These are phyloP conservation scores for Solanum gracilifrons DNA, from an alignment of 257 asterid species.

Conservation along the genomic window DNA sequence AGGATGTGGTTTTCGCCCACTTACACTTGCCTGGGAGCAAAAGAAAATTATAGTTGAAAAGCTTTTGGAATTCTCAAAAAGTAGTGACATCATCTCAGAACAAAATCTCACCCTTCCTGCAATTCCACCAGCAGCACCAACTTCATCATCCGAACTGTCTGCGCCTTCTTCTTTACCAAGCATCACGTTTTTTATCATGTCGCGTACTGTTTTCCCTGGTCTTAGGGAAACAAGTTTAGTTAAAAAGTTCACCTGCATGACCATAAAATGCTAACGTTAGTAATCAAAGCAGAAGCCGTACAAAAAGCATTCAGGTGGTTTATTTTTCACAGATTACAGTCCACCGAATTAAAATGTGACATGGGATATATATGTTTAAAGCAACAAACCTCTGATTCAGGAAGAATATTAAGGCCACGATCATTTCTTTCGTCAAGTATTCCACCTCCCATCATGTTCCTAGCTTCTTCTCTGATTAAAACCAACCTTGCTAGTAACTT, in stretches of 20 bases:
- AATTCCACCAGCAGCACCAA: slow-evolving; percentile 33
- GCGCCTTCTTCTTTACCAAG: slow-evolving; percentile 81
- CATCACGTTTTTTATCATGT: slow-evolving; percentile 82
- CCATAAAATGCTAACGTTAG: slow-evolving; percentile 1
- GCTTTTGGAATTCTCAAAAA: neutral
- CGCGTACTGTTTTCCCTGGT: slow-evolving; percentile 79
- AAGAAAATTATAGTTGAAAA: slow-evolving; percentile 9
- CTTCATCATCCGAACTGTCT: slow-evolving; percentile 33
- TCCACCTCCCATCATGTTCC: slow-evolving; percentile 98
- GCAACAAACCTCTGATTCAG: slow-evolving; percentile 77
- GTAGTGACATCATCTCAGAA: neutral
- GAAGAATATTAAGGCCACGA: slow-evolving; percentile 79
- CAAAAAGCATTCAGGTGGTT: neutral
- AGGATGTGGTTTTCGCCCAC: slow-evolving; percentile 66
- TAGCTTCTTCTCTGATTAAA: slow-evolving; percentile 95
- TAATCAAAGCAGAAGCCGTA: slow-evolving; percentile 8
- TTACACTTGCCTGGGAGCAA: slow-evolving; percentile 62
- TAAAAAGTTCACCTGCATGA: slow-evolving; percentile 73
- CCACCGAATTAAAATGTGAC: neutral
- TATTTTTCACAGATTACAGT: neutral
- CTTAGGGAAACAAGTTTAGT: slow-evolving; percentile 72
- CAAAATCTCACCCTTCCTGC: slow-evolving; percentile 60
- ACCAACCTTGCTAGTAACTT: slow-evolving; percentile 94
- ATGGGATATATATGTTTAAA: neutral
- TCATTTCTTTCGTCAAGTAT: slow-evolving; percentile 89